These are phyloP conservation scores for Fusarium falciforme DNA, from an alignment of 2,329 filamentous ascomycete genomes.

Conservation along the genomic window DNA sequence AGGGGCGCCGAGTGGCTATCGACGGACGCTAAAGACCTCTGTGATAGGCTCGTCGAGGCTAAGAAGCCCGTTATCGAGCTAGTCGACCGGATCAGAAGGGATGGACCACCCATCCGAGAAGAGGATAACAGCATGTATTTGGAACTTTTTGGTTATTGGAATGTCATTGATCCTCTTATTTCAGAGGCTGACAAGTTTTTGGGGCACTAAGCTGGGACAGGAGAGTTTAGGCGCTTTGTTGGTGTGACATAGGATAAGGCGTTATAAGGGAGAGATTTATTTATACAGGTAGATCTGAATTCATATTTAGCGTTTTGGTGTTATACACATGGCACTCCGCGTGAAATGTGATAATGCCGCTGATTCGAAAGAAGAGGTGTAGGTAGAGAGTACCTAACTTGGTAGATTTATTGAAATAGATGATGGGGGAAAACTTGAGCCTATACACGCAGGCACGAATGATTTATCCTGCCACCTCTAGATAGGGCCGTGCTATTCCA, in stretches of 20 bases:
- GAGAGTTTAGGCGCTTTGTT: background rate
- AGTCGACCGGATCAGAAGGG: background rate
- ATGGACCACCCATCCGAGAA: background rate
- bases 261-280: background rate
- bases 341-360: background rate
- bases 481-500: no score
- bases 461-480: no score
- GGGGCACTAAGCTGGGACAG: background rate
- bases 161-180: background rate
- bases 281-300: background rate
- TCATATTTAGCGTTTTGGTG: background rate
- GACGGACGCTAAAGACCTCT: background rate
- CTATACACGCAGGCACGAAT: no score
- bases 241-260: background rate
- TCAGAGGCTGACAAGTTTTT: background rate
- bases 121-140: background rate
- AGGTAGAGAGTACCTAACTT: background rate
- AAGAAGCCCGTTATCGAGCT: background rate
- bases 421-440: no score
- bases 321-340: background rate
- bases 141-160: background rate
- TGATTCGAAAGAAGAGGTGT: background rate
- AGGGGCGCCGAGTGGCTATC: background rate
- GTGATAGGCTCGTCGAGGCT: background rate
- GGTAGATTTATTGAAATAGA: no score